phyloP scores from a whole-genome alignment of 1,284 basidiomycete species.

The Kalmanozyma brasiliensis region DNA sequence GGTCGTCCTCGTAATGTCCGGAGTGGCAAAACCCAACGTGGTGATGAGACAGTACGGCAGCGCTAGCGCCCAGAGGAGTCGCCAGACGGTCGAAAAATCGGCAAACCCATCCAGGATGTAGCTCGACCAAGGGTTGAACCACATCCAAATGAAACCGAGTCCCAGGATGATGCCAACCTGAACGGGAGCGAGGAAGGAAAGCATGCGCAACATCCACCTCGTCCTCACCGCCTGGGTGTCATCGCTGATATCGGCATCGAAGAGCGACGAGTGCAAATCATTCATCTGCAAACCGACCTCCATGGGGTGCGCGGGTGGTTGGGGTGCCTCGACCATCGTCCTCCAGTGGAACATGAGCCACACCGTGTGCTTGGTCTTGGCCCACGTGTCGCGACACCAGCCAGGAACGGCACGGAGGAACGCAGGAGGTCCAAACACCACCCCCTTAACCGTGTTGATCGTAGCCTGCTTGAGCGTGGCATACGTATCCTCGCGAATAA shows the following conservation, averaged over 20 bases:
- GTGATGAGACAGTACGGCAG: constrained; percentile 69
- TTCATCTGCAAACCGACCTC: constrained; percentile 69
- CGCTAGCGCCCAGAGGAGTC: constrained; percentile 68
- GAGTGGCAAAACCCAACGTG: constrained; percentile 64
- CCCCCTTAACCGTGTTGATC: constrained; percentile 17
- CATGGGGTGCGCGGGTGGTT: constrained; percentile 68
- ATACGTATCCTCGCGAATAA: constrained; percentile 36
- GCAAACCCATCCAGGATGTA: constrained; percentile 68
- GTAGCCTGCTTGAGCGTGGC: constrained; percentile 10
- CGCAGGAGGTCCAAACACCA: constrained; percentile 38
- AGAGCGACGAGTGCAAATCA: constrained; percentile 69
- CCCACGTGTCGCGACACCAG: constrained; percentile 29
- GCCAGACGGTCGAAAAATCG: constrained; percentile 68
- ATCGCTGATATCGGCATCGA: constrained; percentile 67
- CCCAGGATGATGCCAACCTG: constrained; percentile 68
- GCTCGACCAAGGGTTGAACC: constrained; percentile 66
- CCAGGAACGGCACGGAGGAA: constrained; percentile 28
- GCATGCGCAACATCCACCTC: constrained; percentile 61
- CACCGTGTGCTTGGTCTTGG: constrained; percentile 26
- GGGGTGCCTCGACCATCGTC: constrained; percentile 59
- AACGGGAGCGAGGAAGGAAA: constrained; percentile 66
- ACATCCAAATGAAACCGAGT: constrained; percentile 67
- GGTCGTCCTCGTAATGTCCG: constrained; percentile 68
- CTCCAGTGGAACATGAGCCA: constrained; percentile 68
- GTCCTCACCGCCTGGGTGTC: constrained; percentile 68